phyloP scores from a whole-genome alignment of 371 early-diverging fungal genomes.

The Haplosporangium sp. region DNA sequence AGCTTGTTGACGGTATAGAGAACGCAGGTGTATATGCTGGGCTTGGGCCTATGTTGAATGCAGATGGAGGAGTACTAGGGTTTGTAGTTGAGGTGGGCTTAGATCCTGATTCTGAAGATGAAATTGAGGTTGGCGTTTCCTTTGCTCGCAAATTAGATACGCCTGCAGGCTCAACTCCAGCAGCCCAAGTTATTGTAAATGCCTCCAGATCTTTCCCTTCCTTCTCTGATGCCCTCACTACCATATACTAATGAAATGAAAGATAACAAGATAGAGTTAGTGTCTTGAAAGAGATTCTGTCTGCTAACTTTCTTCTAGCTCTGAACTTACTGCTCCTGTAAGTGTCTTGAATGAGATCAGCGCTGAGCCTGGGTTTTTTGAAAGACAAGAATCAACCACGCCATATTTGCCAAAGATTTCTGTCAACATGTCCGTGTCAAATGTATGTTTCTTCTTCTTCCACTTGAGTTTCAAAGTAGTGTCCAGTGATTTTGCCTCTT shows the following conservation, averaged over 20 bases:
- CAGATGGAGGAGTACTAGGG: conserved; percentile 9
- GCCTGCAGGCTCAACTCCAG: conserved; percentile 27
- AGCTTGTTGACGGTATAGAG: conserved; percentile 15
- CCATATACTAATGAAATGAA: conserved; percentile 15
- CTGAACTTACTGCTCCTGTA: conserved; percentile 37
- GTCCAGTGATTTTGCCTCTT: conserved; percentile 33
- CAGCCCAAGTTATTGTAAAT: conserved; percentile 45
- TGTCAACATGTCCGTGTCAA: conserved; percentile 18
- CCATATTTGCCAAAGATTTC: conserved; percentile 38
- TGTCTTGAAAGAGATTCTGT: neutral
- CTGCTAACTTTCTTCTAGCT: no score
- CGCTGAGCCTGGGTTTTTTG: conserved; percentile 43
- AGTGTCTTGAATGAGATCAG: conserved; percentile 37
- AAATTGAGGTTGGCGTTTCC: neutral
- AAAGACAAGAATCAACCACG: conserved; percentile 42
- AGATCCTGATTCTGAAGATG: conserved; percentile 1
- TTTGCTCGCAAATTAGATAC: conserved; percentile 27
- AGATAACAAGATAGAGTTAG: neutral
- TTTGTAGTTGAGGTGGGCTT: conserved; percentile 4
- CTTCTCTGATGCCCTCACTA: conserved; percentile 26
- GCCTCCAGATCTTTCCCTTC: conserved; percentile 15
- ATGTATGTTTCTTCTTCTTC: conserved; percentile 45
- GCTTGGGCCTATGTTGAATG: conserved; percentile 24
- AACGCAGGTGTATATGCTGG: conserved; percentile 24
- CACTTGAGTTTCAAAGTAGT: conserved; percentile 40